phyloP scores from a whole-genome alignment of 2,329 filamentous ascomycete species.

The Aspergillus alliaceus region DNA sequence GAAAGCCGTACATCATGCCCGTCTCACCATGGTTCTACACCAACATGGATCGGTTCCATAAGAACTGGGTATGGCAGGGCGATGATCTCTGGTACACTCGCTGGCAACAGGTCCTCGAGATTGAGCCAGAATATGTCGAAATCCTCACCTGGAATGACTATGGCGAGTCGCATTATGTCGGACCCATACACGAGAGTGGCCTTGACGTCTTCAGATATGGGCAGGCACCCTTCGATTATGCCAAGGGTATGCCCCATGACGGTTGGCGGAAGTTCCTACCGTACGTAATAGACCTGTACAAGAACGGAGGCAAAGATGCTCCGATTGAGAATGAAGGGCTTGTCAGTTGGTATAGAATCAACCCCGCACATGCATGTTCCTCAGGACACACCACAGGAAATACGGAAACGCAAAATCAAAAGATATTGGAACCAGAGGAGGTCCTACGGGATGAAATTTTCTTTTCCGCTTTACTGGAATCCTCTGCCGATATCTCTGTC shows the following conservation, averaged over 20 bases:
- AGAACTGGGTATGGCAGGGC: conserved; percentile 64
- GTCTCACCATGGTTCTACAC: conserved; percentile 60
- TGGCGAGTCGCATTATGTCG: conserved; percentile 62
- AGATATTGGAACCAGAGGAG: conserved; percentile 17
- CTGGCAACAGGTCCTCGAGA: conserved; percentile 55
- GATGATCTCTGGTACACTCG: conserved; percentile 62
- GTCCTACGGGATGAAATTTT: conserved; percentile 25
- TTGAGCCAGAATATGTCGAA: conserved; percentile 55
- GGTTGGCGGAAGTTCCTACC: conserved; percentile 35
- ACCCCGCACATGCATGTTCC: conserved; percentile 19
- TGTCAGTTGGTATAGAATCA: conserved; percentile 30
- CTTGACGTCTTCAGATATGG: conserved; percentile 35
- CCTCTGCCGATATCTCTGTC: conserved; percentile 29
- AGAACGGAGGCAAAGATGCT: conserved; percentile 25
- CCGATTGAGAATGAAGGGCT: conserved; percentile 25
- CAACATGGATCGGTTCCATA: conserved; percentile 55
- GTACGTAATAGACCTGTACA: conserved; percentile 37
- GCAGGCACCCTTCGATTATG: conserved; percentile 43
- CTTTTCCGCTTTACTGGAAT: conserved; percentile 36
- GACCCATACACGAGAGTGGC: conserved; percentile 47
- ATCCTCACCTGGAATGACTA: conserved; percentile 64
- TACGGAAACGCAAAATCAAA: conserved; percentile 26
- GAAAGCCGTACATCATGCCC: conserved; percentile 53
- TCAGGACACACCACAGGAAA: conserved; percentile 30
- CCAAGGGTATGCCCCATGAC: conserved; percentile 29